Conservation (phyloP, 345 rosid species). For the Euphorbia tirucalli region DNA sequence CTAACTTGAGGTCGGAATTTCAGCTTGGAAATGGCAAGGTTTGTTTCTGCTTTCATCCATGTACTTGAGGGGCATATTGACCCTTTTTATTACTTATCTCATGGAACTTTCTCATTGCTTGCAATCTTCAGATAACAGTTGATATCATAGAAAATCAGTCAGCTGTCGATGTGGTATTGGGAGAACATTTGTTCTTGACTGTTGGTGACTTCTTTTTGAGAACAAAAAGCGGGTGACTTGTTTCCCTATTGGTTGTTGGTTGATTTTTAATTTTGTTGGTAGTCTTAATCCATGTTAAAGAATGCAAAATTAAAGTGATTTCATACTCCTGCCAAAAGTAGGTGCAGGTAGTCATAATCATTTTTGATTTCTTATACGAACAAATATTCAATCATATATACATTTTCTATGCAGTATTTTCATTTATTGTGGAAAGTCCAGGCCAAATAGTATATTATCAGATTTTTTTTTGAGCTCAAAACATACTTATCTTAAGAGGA, state of each 20-base stretch:
- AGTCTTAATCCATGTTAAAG: neutral
- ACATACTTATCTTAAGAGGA: too few species aligned
- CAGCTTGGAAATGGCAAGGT: constrained; percentile 79
- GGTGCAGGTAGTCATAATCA: neutral
- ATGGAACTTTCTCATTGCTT: neutral
- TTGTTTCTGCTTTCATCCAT: neutral
- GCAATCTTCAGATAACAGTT: constrained; percentile 46
- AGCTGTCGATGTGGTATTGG: constrained; percentile 42
- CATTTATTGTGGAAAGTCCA: neutral
- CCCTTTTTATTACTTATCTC: neutral
- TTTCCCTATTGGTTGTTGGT: neutral
- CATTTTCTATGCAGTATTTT: neutral
- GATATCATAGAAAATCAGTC: constrained; percentile 61
- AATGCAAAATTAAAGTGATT: neutral
- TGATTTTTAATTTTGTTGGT: neutral
- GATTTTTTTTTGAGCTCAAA: too few species aligned
- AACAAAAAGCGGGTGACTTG: constrained; percentile 7
- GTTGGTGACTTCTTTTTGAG: constrained; percentile 47
- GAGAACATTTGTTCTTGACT: constrained; percentile 57
- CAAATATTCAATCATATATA: neutral
- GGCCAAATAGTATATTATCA: neutral
- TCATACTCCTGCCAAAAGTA: neutral
- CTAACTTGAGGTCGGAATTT: constrained; percentile 65
- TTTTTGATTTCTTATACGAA: neutral
- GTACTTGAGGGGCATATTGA: neutral